Base-by-base conservation (phyloP, 2,329 filamentous ascomycete genomes). In the Sarocladium strictum region DNA sequence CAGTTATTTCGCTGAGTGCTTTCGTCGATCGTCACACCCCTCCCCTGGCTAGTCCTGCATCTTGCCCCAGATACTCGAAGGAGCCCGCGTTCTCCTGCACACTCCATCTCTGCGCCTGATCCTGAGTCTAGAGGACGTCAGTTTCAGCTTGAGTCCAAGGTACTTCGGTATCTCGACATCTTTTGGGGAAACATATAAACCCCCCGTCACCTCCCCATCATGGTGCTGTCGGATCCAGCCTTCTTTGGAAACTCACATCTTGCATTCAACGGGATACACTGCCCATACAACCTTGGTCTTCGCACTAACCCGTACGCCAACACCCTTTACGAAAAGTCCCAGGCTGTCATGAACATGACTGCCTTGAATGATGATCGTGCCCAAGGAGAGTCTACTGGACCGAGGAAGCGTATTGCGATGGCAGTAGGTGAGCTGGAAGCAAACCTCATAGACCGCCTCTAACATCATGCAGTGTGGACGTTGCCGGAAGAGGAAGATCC, bases 401-500 rank as follows among this genome's bases (percentile, higher is more conserved):
- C 79, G 56, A 71, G 80, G 50, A 83, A 83, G 69, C 73, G 80
- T 35, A 83, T 83, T 60, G 76, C 80, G 24, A 78, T 84, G 57
- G 80, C 80, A 56, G 80, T 84, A 71, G 71, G 80, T 52, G 41
- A 6, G 7, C 23, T 53, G 32, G 35, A 3, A 2, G 3, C 40
- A 26, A 15, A 52, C 21, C 33, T 9, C n/a, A 37, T 19, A 38
- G 9, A 24, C 10, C 27, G 33, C 40, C 27, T 45, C 38, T 56
- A 33, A 14, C 32, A n/a, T 45, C 12, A 7, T 19, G 55, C 60
- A 97, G 93, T 97, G 93, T 69, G 83, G 84, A 33, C 84, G 93
- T 61, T 97, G 93, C 71, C 84, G 93, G 57, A 92, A 93, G 73
- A 83, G 93, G 56, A 97, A 97, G 76, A 97, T 97, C 63, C 87